Evolutionary conservation across 1,139 yeast genomes (phyloP), one percentile per base, ranked within the genome.

Genomic region (Yamadazyma diddensiae): DNA sequence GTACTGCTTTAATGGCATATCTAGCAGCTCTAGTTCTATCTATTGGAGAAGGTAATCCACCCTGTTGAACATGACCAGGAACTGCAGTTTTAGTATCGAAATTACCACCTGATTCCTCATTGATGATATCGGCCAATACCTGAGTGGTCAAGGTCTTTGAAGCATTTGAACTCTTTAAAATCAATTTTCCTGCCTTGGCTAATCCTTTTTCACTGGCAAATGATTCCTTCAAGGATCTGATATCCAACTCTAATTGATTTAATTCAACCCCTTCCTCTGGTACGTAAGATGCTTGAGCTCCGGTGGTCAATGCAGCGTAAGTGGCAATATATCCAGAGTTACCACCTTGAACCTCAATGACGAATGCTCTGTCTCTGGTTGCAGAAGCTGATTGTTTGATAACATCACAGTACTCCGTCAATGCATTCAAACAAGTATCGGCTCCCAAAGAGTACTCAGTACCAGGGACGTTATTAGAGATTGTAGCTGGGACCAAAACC

Each of bases 391-490:
- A 79, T 65, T 88, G 97, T 62, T 90, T 88, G 45, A 92, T 85
- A 18, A 87, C 88, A 59, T 92, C 98, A 70, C 97, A 90, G 66
- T 92, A 92, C 37, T 81, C 75, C 53, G 88, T 88, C 57, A 92
- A 73, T 21, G 94, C 77, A 59, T 92, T 92, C 63, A 92, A 69
- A 65, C 97, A 90, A 6, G 98, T 92, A 53, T 92, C 97, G 21
- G 92, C 69, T 39, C 98, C 98, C 35, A 92, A 66, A 1, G 96
- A 87, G 60, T 87, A 88, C 61, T 92, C 97, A 3, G 97, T 82
- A 38, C 97, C 98, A 10, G 98, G 98, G 32, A 92, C 97, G 51
- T 92, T 92, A 60, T 92, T 92, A n/a, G 96, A 86, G 43, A 92
- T 84, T 6, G 97, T 92, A 12, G 97, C 82, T 18, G 94, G 94